phyloP scores from a whole-genome alignment of 148 eudicot genomes.

The Silene uniflora region DNA sequence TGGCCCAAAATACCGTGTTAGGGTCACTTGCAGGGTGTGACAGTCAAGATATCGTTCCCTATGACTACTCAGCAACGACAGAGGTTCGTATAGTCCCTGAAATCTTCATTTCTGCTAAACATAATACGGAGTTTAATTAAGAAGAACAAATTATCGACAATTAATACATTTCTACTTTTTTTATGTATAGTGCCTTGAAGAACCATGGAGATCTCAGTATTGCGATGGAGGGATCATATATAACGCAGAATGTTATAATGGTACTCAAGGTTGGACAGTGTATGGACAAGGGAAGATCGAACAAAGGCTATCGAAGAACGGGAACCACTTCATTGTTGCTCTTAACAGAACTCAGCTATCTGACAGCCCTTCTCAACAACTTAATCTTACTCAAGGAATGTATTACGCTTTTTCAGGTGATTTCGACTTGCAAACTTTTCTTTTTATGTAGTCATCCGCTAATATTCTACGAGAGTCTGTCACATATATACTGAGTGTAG shows the following conservation, averaged over 20 bases:
- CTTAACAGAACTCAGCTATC: conserved; percentile 35
- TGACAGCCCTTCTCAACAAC: conserved; percentile 44
- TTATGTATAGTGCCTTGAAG: conserved; percentile 39
- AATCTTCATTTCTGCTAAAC: neutral
- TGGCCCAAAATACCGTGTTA: neutral
- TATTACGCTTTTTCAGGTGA: conserved; percentile 55
- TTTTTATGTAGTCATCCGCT: too few relatives aligned
- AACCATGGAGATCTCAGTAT: conserved; percentile 48
- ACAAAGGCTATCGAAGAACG: conserved; percentile 23
- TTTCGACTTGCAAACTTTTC: neutral
- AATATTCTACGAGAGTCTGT: neutral
- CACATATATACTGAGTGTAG: too few relatives aligned
- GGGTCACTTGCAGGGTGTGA: conserved; percentile 24
- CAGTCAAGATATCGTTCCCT: conserved; percentile 31
- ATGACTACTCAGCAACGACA: conserved; percentile 41
- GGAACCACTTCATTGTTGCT: conserved; percentile 45
- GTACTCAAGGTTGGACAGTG: conserved; percentile 41
- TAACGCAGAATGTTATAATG: conserved; percentile 43
- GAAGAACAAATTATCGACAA: neutral
- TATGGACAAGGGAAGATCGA: conserved; percentile 37
- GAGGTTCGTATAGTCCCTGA: conserved; percentile 28
- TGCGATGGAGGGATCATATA: conserved; percentile 41
- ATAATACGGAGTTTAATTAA: too few relatives aligned
- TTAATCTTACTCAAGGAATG: conserved; percentile 33
- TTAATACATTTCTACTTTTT: neutral